phyloP scores from a whole-genome alignment of 139 green algal genomes.

The Limnomonas spitsbergensis region DNA sequence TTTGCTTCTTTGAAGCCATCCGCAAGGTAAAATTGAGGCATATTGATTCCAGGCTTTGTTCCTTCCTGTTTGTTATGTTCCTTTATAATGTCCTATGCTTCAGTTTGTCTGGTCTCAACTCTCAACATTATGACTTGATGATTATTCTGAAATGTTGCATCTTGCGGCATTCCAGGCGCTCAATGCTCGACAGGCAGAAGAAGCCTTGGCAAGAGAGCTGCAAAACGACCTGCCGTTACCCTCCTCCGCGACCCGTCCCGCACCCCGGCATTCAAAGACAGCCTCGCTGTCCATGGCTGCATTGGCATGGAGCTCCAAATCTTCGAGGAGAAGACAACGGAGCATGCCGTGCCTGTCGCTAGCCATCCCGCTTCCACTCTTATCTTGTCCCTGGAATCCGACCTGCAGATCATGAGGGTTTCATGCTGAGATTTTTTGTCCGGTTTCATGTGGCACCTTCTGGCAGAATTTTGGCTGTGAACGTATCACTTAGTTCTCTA shows the following conservation, averaged over 20 bases:
- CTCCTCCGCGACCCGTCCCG: neutral
- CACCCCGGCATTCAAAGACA: no score
- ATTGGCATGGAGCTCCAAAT: neutral
- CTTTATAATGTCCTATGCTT: no score
- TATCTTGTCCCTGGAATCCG: neutral
- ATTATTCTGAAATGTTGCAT: neutral
- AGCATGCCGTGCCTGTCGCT: neutral
- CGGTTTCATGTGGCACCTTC: neutral
- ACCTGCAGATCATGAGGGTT: neutral
- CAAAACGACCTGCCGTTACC: neutral
- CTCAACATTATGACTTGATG: neutral
- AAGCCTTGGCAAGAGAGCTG: neutral
- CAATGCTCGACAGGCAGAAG: neutral
- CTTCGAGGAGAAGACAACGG: neutral
- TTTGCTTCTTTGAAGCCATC: constrained; percentile 80
- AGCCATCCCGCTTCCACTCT: neutral
- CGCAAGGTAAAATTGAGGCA: constrained; percentile 14
- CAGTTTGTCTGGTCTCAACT: neutral
- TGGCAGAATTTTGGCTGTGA: neutral
- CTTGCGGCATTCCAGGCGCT: neutral
- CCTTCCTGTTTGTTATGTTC: no score
- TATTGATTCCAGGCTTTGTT: no score
- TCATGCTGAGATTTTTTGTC: neutral
- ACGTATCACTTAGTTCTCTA: no score
- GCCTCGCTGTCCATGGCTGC: neutral